Percentiles rank a stretch among this genome's conserved stretches.
Evolutionary conservation across 2,329 filamentous ascomycete genomes (phyloP).

Genomic region (Chrysoporthe puriensis): DNA sequence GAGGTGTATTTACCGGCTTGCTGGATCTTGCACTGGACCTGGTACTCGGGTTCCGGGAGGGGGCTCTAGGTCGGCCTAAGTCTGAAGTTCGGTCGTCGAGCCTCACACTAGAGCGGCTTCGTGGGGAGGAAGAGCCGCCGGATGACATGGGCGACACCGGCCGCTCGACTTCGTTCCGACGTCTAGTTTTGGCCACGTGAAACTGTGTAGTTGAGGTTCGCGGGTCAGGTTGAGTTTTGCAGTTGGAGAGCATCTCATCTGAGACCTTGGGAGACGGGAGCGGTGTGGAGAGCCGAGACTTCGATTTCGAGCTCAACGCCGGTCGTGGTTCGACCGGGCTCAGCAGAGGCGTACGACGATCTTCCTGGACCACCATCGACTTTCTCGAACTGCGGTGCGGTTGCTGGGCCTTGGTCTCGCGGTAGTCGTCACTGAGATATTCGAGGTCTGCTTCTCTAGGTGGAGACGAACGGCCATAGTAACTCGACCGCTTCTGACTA

Average conservation of each 20-base stretch:
- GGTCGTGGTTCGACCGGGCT: constrained; percentile 32
- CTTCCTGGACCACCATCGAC: constrained; percentile 43
- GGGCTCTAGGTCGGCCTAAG: constrained; percentile 24
- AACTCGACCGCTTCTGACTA: constrained; percentile 36
- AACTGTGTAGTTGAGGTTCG: constrained; percentile 20
- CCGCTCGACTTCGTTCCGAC: constrained; percentile 30
- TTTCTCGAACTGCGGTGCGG: constrained; percentile 39
- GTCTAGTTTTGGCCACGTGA: constrained; percentile 24
- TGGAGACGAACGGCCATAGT: constrained; percentile 34
- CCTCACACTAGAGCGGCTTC: constrained; percentile 26
- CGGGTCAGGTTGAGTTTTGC: constrained; percentile 10
- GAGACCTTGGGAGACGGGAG: constrained; percentile 38
- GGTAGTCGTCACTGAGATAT: constrained; percentile 46
- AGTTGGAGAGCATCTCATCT: constrained; percentile 23
- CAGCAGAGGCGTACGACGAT: constrained; percentile 31
- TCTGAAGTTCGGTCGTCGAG: constrained; percentile 10
- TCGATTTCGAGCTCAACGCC: constrained; percentile 33
- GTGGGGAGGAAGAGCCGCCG: constrained; percentile 36
- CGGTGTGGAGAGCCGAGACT: constrained; percentile 41
- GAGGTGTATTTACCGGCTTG: constrained; percentile 13
- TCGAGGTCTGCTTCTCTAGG: constrained; percentile 39
- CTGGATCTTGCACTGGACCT: constrained; percentile 32
- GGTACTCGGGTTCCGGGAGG: constrained; percentile 37
- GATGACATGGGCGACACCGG: constrained; percentile 37
- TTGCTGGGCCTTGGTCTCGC: constrained; percentile 34